phyloP scores from a whole-genome alignment of 257 asterid species.

The Solanum neorickii region DNA sequence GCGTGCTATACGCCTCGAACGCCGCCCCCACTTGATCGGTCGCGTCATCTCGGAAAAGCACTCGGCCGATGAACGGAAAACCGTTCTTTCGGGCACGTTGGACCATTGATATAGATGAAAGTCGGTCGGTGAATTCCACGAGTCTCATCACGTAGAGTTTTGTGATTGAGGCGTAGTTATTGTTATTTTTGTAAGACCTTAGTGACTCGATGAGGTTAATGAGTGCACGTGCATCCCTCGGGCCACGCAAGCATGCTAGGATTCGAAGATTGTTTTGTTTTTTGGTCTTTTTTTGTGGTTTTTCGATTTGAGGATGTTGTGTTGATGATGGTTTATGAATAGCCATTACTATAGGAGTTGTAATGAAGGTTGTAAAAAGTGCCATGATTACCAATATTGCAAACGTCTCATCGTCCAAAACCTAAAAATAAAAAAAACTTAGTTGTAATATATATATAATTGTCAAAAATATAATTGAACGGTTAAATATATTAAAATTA shows the following conservation, averaged over 20 bases:
- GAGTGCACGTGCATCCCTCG: constrained; percentile 26
- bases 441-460: background rate
- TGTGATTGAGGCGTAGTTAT: constrained; percentile 4
- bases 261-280: constrained; percentile 21
- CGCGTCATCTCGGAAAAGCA: background rate
- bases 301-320: background rate
- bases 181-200: constrained; percentile 11
- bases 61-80: constrained; percentile 17
- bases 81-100: constrained; percentile 29
- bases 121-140: constrained; percentile 39
- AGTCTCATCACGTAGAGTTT: constrained; percentile 43
- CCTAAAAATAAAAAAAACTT: constrained; percentile 17
- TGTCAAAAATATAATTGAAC: background rate
- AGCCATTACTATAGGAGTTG: constrained; percentile 49
- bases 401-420: constrained; percentile 48
- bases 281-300: background rate
- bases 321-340: constrained; percentile 34
- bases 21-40: constrained; percentile 8
- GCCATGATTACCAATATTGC: constrained; percentile 68
- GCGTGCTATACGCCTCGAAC: constrained; percentile 2
- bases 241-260: constrained; percentile 41
- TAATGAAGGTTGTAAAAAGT: constrained; percentile 52
- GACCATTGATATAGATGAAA: constrained; percentile 44
- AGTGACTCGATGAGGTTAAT: constrained; percentile 28
- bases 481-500: background rate